These are phyloP conservation scores for Boletus subcaerulescens DNA, from an alignment of 768 basidiomycete genomes.

Conservation along the genomic window DNA sequence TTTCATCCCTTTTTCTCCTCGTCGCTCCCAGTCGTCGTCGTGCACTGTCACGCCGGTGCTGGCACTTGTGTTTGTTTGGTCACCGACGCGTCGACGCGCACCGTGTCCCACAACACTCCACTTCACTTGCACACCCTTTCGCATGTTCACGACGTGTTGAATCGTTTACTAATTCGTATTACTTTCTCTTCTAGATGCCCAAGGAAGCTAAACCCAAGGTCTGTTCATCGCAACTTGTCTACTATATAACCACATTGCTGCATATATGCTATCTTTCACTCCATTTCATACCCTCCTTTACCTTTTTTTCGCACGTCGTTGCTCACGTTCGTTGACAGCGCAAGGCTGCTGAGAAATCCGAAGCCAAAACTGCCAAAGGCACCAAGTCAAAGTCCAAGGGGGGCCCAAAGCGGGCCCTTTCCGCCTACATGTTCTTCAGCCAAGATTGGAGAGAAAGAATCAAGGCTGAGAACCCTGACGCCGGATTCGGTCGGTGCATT, in stretches of 20 bases:
- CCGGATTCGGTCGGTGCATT: conserved; percentile 70
- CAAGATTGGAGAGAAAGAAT: conserved; percentile 95
- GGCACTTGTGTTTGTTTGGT: conserved; percentile 35
- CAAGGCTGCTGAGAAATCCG: conserved; percentile 73
- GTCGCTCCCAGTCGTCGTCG: conserved; percentile 26
- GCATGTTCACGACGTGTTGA: conserved; percentile 39
- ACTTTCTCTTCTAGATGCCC: conserved; percentile 59
- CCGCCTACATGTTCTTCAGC: conserved; percentile 99
- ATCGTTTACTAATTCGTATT: conserved; percentile 35
- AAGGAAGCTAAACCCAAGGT: conserved; percentile 77
- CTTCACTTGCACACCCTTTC: conserved; percentile 30
- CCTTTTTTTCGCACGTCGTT: conserved; percentile 1
- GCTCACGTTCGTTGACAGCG: conserved; percentile 43
- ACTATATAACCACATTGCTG: conserved; percentile 2
- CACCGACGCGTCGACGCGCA: conserved; percentile 37
- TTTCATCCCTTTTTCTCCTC: conserved; percentile 4
- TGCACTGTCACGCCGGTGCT: conserved; percentile 16
- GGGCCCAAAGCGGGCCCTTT: conserved; percentile 83
- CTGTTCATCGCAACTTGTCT: conserved; percentile 23
- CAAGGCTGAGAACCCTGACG: conserved; percentile 94
- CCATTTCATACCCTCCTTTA: conserved; percentile 1
- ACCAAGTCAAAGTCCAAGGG: conserved; percentile 74
- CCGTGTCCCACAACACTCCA: conserved; percentile 27
- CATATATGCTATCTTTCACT: conserved; percentile 18
- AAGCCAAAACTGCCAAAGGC: conserved; percentile 44